Evolutionary conservation across 2,329 filamentous ascomycete genomes (phyloP).

Genomic region (Diaporthe batatas): DNA sequence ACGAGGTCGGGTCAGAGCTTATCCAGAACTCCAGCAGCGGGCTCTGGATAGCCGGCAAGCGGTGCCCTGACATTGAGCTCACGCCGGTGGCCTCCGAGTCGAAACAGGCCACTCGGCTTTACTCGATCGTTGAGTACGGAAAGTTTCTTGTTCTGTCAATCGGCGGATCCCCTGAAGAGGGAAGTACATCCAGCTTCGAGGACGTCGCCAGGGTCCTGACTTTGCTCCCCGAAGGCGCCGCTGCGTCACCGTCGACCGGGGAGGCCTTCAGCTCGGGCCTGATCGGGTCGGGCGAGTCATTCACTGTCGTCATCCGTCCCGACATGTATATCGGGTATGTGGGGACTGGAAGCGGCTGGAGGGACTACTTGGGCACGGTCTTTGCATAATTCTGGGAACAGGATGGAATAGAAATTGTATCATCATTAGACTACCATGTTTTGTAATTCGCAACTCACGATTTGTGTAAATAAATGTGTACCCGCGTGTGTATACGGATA

Average conservation of each 20-base stretch:
- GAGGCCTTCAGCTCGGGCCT: slow-evolving; percentile 50
- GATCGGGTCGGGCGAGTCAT: slow-evolving; percentile 47
- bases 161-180: background rate
- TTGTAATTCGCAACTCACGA: background rate
- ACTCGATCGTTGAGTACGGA: slow-evolving; percentile 24
- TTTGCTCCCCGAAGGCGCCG: background rate
- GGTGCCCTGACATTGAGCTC: slow-evolving; percentile 55
- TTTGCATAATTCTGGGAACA: slow-evolving; percentile 20
- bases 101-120: slow-evolving; percentile 37
- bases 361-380: slow-evolving; percentile 43
- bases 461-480: background rate
- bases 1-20: slow-evolving; percentile 51
- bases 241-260: slow-evolving; percentile 37
- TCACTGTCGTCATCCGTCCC: slow-evolving; percentile 54
- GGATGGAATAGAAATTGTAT: background rate
- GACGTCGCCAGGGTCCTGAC: background rate
- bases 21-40: slow-evolving; percentile 51
- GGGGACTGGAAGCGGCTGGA: slow-evolving; percentile 47
- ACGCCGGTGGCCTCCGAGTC: slow-evolving; percentile 52
- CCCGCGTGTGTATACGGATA: background rate
- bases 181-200: background rate
- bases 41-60: slow-evolving; percentile 55
- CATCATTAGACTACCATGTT: background rate
- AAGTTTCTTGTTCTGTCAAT: slow-evolving; percentile 28
- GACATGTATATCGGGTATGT: slow-evolving; percentile 58